Percentiles rank a stretch among this genome's conserved stretches.
phyloP scores from a whole-genome alignment of 805 yeast genomes.

The Peterozyma toletana region DNA sequence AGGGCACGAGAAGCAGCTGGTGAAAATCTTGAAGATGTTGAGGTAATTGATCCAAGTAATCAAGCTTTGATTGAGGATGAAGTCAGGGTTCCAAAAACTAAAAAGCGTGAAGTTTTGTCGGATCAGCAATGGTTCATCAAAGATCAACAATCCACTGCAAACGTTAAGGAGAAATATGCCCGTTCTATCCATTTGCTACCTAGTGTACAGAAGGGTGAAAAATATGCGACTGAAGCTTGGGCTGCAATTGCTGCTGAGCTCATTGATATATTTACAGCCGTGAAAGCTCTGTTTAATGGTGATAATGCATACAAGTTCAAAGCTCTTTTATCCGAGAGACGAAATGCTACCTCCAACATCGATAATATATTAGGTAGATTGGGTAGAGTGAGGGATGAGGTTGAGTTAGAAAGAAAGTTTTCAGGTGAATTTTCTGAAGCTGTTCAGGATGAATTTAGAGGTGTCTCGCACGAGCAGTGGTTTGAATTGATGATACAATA shows the following conservation, averaged over 20 bases:
- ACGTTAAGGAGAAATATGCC: conserved; percentile 37
- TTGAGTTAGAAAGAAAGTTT: conserved; percentile 23
- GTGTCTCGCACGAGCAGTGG: conserved; percentile 76
- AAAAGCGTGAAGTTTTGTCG: conserved; percentile 9
- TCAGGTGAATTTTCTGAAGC: conserved; percentile 20
- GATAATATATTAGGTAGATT: conserved; percentile 70
- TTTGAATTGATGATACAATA: conserved; percentile 76
- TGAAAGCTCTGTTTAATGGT: conserved; percentile 69
- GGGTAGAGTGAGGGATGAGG: conserved; percentile 56
- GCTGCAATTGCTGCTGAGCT: conserved; percentile 75
- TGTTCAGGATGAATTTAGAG: conserved; percentile 60
- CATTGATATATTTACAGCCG: conserved; percentile 74
- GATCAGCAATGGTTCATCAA: conserved; percentile 19
- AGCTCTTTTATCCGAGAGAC: conserved; percentile 57
- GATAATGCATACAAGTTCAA: conserved; percentile 66
- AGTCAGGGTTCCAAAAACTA: neutral
- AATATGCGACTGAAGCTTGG: conserved; percentile 72
- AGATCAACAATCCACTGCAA: conserved; percentile 21
- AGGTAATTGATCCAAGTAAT: conserved; percentile 9
- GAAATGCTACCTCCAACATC: conserved; percentile 54
- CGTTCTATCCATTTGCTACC: conserved; percentile 43
- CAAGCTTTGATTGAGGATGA: neutral
- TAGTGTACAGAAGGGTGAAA: conserved; percentile 42
- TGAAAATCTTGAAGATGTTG: conserved; percentile 12
- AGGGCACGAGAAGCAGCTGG: conserved; percentile 13